Evolutionary conservation across 495 filamentous ascomycete genomes (phyloP).

Genomic region (Astrocystis sublimbata): DNA sequence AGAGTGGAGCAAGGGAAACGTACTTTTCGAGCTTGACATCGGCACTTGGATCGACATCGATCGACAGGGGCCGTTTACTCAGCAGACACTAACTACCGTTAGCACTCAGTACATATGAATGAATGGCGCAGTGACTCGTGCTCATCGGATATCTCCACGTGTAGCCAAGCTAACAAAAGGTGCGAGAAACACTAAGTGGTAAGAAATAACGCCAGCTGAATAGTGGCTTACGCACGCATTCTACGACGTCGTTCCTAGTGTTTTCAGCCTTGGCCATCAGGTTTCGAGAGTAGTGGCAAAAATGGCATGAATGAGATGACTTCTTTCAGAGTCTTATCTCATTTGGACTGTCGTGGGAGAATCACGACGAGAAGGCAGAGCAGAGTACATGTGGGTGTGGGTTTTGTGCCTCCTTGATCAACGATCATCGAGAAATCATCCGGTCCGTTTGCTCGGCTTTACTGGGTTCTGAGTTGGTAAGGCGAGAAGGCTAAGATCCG

Average conservation of each 20-base stretch:
- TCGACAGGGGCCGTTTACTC: slow-evolving; percentile 10
- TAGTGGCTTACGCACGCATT: background rate
- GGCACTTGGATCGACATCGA: slow-evolving; percentile 11
- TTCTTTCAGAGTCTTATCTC: no score
- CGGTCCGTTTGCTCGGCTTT: no score
- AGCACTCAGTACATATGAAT: no score
- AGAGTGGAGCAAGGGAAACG: background rate
- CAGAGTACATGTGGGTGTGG: no score
- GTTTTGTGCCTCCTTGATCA: no score
- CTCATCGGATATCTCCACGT: slow-evolving; percentile 4
- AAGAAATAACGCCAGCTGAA: background rate
- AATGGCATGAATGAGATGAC: no score
- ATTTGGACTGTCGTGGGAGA: no score
- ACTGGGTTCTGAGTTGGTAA: no score
- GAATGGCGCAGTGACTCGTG: background rate
- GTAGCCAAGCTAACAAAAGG: background rate
- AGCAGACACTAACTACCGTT: background rate
- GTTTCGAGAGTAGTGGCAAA: background rate
- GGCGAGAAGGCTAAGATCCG: no score
- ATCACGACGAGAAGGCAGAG: no score
- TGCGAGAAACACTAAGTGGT: background rate
- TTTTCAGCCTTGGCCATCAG: background rate
- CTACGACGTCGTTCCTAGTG: background rate
- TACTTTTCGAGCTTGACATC: background rate
- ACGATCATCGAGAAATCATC: no score